A percentile compares a stretch with the other conserved stretches of the same genome.
These are phyloP conservation scores for Solanum chiquidenum DNA, from an alignment of 257 asterid species.

Conservation along the genomic window DNA sequence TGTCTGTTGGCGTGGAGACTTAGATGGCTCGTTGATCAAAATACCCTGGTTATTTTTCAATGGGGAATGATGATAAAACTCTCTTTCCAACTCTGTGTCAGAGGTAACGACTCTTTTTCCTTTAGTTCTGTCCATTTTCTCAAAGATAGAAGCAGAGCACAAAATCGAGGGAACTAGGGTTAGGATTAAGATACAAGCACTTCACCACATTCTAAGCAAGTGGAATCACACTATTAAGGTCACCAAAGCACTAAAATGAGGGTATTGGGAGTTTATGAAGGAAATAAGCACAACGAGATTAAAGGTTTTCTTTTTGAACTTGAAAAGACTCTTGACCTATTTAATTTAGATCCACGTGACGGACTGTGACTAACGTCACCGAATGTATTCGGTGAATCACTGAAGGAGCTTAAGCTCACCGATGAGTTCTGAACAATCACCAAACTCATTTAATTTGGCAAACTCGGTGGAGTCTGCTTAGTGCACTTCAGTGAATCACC, in stretches of 20 bases:
- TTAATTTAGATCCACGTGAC: not conserved
- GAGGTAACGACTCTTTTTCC: too few species aligned
- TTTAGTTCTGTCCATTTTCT: not conserved
- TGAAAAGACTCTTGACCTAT: not conserved
- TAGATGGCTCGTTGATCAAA: too few species aligned
- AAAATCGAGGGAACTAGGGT: not conserved
- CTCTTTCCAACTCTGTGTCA: not conserved
- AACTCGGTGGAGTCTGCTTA: too few species aligned
- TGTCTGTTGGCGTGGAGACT: too few species aligned
- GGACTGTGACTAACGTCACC: too few species aligned
- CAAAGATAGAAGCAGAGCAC: not conserved
- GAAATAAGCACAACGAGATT: not conserved
- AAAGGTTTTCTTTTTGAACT: not conserved
- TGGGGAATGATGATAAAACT: not conserved
- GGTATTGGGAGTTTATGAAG: not conserved
- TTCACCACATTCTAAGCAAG: not conserved
- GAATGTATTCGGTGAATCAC: too few species aligned
- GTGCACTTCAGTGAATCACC: too few species aligned
- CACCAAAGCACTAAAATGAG: not conserved
- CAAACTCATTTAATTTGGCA: rapidly evolving
- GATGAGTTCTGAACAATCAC: too few species aligned
- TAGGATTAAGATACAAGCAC: not conserved
- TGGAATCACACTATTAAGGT: too few species aligned
- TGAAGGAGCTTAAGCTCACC: too few species aligned
- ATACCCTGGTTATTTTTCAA: too few species aligned